Evolutionary conservation across 176 grass and related monocot genomes (phyloP).

Genomic region (Calamus simplicifolius): DNA sequence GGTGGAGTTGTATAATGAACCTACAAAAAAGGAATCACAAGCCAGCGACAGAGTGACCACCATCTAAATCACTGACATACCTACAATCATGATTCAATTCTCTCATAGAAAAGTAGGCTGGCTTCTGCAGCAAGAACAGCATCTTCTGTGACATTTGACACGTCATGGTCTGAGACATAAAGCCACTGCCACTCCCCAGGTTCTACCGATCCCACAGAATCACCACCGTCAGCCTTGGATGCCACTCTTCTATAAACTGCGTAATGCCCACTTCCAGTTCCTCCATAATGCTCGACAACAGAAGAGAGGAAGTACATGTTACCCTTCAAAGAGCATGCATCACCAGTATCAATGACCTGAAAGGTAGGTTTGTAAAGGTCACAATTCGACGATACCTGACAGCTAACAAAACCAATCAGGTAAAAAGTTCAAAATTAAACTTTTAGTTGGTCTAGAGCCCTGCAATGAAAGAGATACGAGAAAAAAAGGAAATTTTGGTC

Average conservation of each 20-base stretch:
- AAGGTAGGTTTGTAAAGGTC: too few species aligned
- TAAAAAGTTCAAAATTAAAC: too few species aligned
- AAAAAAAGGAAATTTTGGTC: too few species aligned
- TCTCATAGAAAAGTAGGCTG: constrained; percentile 85
- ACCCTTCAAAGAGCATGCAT: constrained; percentile 12
- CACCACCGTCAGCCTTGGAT: constrained; percentile 17
- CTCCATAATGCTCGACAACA: constrained; percentile 79
- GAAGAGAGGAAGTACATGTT: constrained; percentile 52
- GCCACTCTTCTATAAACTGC: constrained; percentile 58
- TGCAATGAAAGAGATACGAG: too few species aligned
- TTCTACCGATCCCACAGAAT: constrained; percentile 17
- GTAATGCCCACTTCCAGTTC: constrained; percentile 74
- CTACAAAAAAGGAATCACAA: too few species aligned
- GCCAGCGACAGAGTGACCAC: too few species aligned
- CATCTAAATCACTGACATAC: background rate
- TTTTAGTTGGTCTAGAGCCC: too few species aligned
- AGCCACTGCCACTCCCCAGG: constrained; percentile 35
- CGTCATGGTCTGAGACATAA: constrained; percentile 67
- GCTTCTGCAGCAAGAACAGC: constrained; percentile 62
- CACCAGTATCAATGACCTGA: constrained; percentile 16
- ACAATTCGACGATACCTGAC: too few species aligned
- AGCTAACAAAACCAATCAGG: too few species aligned
- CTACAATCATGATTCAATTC: constrained; percentile 24
- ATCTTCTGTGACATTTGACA: constrained; percentile 51
- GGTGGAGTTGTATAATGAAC: too few species aligned